Conservation (phyloP, 2,329 filamentous ascomycete genomes). For the Drechslerella coelobrocha region DNA sequence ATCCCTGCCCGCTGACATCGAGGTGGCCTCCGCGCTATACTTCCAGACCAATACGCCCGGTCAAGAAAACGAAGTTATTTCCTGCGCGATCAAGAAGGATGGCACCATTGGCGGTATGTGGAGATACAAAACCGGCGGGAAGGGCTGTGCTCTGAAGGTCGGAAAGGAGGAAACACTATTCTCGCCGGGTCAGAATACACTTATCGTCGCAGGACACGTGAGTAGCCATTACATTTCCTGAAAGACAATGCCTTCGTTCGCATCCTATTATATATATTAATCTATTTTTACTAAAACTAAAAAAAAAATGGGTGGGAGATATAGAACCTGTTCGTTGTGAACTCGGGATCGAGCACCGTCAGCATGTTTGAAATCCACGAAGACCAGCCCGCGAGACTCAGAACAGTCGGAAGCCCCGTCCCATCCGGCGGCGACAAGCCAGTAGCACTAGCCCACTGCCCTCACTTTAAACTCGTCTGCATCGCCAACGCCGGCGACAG, state of each 20-base stretch:
- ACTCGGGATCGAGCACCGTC: conserved; percentile 64
- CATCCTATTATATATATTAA: too few species aligned
- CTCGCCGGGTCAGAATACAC: conserved; percentile 7
- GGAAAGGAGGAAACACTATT: background rate
- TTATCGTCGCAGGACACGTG: conserved; percentile 32
- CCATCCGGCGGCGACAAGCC: conserved; percentile 64
- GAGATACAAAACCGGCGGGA: conserved; percentile 34
- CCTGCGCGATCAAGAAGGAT: conserved; percentile 22
- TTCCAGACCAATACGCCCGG: conserved; percentile 37
- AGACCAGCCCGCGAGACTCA: conserved; percentile 61
- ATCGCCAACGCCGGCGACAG: conserved; percentile 61
- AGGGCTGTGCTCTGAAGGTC: conserved; percentile 14
- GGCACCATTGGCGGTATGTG: conserved; percentile 9
- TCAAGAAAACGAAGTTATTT: conserved; percentile 26
- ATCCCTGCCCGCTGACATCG: background rate
- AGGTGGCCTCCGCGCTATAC: conserved; percentile 20
- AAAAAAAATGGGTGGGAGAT: too few species aligned
- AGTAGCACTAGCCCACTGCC: conserved; percentile 63
- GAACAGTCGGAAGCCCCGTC: conserved; percentile 60
- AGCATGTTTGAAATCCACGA: conserved; percentile 62
- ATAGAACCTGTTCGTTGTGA: conserved; percentile 64
- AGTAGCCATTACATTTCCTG: conserved; percentile 7
- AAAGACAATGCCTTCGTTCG: too few species aligned
- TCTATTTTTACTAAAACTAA: too few species aligned
- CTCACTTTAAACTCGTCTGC: conserved; percentile 59